Evolutionary conservation across 192 early-diverging fungal genomes (phyloP).

Genomic region (Rhizophagus prolifer): DNA sequence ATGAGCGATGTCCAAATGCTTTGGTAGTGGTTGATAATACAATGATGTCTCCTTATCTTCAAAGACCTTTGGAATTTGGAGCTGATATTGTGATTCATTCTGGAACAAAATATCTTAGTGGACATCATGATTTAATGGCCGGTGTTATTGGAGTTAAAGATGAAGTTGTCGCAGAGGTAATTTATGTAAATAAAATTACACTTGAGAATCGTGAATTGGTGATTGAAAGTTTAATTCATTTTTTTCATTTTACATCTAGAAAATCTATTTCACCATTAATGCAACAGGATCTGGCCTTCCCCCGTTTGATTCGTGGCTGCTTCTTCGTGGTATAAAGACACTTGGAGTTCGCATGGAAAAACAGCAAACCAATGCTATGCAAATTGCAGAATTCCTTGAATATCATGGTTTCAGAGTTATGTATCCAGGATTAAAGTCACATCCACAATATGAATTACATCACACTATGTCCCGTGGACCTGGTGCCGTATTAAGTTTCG

Average conservation of each 20-base stretch:
- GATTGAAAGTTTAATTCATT: not conserved
- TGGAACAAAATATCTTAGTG: constrained; percentile 95
- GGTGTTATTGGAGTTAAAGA: constrained; percentile 85
- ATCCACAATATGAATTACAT: constrained; percentile 87
- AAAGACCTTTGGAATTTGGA: constrained; percentile 84
- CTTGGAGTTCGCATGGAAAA: constrained; percentile 95
- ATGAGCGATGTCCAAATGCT: no score
- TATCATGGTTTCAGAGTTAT: constrained; percentile 79
- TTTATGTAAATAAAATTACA: not conserved
- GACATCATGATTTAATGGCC: constrained; percentile 99
- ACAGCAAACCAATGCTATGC: constrained; percentile 80
- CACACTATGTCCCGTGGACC: constrained; percentile 74
- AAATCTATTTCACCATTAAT: constrained; percentile 93
- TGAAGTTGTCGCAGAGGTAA: constrained; percentile 70
- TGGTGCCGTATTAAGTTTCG: constrained; percentile 94
- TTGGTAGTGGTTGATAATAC: constrained; percentile 97
- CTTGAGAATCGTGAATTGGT: no score
- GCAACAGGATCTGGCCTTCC: constrained; percentile 86
- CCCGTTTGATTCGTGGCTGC: constrained; percentile 92
- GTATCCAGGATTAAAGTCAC: constrained; percentile 81
- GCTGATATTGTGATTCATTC: constrained; percentile 96
- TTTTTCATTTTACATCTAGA: constrained; percentile 35
- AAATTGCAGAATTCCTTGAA: constrained; percentile 83
- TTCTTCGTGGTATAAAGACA: constrained; percentile 94
- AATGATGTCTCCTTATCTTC: constrained; percentile 97